Evolutionary conservation across 2,329 filamentous ascomycete genomes (phyloP).

Genomic region (Triangularia setosa): DNA sequence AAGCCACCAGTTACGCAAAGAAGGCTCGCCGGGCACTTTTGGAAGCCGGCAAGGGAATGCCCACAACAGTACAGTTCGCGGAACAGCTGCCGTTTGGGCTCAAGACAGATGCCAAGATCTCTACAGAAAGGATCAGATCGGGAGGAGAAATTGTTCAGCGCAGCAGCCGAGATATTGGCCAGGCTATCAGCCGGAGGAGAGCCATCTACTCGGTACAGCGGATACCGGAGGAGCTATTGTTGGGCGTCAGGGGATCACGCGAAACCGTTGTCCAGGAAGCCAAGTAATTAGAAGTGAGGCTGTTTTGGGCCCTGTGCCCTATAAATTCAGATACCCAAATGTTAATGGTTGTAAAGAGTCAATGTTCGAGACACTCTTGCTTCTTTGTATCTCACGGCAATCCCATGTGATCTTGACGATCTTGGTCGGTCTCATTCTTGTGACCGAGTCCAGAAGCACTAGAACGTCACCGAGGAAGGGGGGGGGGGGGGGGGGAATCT

Average conservation of each 20-base stretch:
- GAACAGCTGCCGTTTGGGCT: conserved; percentile 67
- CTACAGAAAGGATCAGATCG: conserved; percentile 56
- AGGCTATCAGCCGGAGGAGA: conserved; percentile 73
- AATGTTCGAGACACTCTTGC: not conserved
- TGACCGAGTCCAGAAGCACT: not conserved
- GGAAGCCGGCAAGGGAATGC: conserved; percentile 24
- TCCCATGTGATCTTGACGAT: not conserved
- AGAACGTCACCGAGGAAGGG: not conserved
- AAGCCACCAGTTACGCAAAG: conserved; percentile 61
- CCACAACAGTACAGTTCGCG: conserved; percentile 18
- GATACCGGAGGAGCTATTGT: conserved; percentile 55
- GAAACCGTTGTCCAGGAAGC: conserved; percentile 21
- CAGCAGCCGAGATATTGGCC: conserved; percentile 68
- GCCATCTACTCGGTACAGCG: conserved; percentile 80
- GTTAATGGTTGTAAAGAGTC: conserved; percentile 2
- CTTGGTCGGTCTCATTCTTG: not conserved
- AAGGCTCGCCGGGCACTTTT: conserved; percentile 26
- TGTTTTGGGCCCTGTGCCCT: not conserved
- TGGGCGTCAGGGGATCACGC: conserved; percentile 6
- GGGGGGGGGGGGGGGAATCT: too few relatives aligned
- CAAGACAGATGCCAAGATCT: conserved; percentile 52
- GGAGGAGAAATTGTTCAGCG: conserved; percentile 68
- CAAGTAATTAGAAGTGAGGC: conserved; percentile 11
- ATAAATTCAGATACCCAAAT: conserved; percentile 10
- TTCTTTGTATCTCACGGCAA: not conserved